These are phyloP conservation scores for Medakamo hakoo DNA, from an alignment of 139 green algal genomes.

Conservation along the genomic window DNA sequence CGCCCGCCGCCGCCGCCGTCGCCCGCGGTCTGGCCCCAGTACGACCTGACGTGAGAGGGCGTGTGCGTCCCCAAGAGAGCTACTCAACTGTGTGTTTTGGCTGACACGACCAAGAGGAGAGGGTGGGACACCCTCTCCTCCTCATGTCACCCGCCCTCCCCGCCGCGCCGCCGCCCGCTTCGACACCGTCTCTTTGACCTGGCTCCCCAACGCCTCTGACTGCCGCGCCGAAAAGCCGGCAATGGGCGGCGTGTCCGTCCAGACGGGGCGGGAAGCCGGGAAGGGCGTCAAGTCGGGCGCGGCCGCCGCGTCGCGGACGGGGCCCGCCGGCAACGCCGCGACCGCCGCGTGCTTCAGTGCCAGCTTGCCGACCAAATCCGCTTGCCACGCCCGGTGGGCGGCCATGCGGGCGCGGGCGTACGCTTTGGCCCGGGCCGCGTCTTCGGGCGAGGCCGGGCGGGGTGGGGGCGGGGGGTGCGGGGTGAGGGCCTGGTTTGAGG, in stretches of 20 bases:
- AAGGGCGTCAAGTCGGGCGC: conserved; percentile 15
- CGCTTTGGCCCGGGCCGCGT: conserved; percentile 17
- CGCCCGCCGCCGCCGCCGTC: too few species aligned
- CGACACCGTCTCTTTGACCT: too few species aligned
- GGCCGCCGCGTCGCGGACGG: conserved; percentile 14
- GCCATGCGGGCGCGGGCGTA: conserved; percentile 26
- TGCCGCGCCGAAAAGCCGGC: conserved; percentile 7
- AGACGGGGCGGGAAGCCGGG: conserved; percentile 20
- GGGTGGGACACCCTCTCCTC: too few species aligned
- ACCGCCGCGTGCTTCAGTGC: conserved; percentile 26
- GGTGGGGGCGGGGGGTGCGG: not conserved
- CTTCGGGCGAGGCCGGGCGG: not conserved
- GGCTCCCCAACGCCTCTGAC: too few species aligned
- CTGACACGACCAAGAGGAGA: too few species aligned
- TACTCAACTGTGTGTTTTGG: too few species aligned
- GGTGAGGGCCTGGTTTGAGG: not conserved
- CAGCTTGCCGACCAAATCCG: conserved; percentile 24
- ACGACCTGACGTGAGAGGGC: too few species aligned
- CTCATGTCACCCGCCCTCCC: too few species aligned
- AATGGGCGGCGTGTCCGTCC: conserved; percentile 23
- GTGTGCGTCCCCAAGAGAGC: too few species aligned
- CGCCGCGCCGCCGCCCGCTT: too few species aligned
- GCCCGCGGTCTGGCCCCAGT: too few species aligned
- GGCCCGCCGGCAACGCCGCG: conserved; percentile 17
- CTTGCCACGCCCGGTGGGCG: conserved; percentile 26